phyloP scores from a whole-genome alignment of 2,329 filamentous ascomycete species.

The Diatrype stigma region DNA sequence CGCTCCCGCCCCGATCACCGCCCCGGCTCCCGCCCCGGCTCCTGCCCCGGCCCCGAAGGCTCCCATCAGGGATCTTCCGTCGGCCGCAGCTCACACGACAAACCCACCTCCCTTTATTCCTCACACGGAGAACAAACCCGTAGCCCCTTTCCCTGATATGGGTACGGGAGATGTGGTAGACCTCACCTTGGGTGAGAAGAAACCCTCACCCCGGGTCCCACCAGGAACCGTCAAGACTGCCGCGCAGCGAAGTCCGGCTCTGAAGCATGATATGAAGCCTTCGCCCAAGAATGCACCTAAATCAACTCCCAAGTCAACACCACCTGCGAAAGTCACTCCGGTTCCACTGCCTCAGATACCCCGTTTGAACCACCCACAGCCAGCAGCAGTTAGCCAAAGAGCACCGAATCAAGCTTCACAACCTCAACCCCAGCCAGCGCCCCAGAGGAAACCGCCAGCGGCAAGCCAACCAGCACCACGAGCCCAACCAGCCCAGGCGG shows the following conservation, averaged over 20 bases:
- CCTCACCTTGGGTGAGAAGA: constrained; percentile 21
- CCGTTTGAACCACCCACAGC: constrained; percentile 15
- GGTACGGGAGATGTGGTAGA: constrained; percentile 39
- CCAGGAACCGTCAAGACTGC: constrained; percentile 14
- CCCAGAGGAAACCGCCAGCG: neutral
- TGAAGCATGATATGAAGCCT: constrained; percentile 26
- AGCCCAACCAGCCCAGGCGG: constrained; percentile 14
- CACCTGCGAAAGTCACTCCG: constrained; percentile 20
- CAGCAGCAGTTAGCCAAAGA: constrained; percentile 12
- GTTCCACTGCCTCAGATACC: constrained; percentile 24
- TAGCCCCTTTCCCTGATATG: constrained; percentile 56
- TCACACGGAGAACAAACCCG: constrained; percentile 36
- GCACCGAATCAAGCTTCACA: constrained; percentile 11
- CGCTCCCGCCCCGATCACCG: no score
- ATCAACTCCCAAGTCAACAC: constrained; percentile 14
- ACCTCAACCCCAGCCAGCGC: constrained; percentile 5
- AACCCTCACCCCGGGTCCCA: constrained; percentile 23
- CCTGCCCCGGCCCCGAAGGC: constrained; percentile 17
- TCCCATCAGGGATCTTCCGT: constrained; percentile 31
- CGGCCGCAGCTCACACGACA: constrained; percentile 27
- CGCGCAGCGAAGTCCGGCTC: constrained; percentile 12
- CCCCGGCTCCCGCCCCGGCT: constrained; percentile 15
- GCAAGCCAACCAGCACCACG: constrained; percentile 15
- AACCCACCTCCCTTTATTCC: constrained; percentile 24
- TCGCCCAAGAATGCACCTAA: constrained; percentile 18